Percentiles rank a stretch among this genome's conserved stretches.
These are phyloP conservation scores for Cryptosporidium parvum DNA, from an alignment of 169 alveolate species.

Conservation along the genomic window DNA sequence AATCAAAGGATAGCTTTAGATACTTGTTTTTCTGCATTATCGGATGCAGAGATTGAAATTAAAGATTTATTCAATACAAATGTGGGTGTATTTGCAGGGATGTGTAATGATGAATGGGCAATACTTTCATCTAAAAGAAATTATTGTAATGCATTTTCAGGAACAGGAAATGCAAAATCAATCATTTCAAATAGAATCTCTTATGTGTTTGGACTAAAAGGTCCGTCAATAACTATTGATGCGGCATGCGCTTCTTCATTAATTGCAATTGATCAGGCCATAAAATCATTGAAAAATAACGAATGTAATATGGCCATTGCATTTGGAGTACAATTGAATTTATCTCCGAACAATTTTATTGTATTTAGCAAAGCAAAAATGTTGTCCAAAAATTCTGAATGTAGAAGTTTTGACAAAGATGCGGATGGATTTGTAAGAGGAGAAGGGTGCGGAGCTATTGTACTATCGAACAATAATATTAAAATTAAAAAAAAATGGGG, in stretches of 20 bases:
- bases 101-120: constrained; percentile 73
- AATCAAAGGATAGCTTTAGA: constrained; percentile 68
- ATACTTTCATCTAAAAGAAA: constrained; percentile 38
- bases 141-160: constrained; percentile 61
- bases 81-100: constrained; percentile 66
- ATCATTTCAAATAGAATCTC: constrained; percentile 68
- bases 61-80: constrained; percentile 29
- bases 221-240: constrained; percentile 64
- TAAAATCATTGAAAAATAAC: constrained; percentile 22
- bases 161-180: constrained; percentile 73
- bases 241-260: constrained; percentile 75
- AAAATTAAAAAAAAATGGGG: constrained; percentile 55
- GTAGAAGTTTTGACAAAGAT: constrained; percentile 81
- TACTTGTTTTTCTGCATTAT: constrained; percentile 51
- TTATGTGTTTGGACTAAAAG: constrained; percentile 34
- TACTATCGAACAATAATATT: constrained; percentile 44
- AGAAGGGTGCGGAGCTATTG: constrained; percentile 82
- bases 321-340: constrained; percentile 73
- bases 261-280: constrained; percentile 56
- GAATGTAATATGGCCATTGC: constrained; percentile 50
- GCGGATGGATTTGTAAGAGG: constrained; percentile 83
- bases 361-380: constrained; percentile 76
- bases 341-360: constrained; percentile 67
- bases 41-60: constrained; percentile 43
- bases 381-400: constrained; percentile 78